Percentiles rank a stretch among this genome's conserved stretches.
Evolutionary conservation across 2,329 filamentous ascomycete genomes (phyloP).

Genomic region (Chlorencoelia australis): DNA sequence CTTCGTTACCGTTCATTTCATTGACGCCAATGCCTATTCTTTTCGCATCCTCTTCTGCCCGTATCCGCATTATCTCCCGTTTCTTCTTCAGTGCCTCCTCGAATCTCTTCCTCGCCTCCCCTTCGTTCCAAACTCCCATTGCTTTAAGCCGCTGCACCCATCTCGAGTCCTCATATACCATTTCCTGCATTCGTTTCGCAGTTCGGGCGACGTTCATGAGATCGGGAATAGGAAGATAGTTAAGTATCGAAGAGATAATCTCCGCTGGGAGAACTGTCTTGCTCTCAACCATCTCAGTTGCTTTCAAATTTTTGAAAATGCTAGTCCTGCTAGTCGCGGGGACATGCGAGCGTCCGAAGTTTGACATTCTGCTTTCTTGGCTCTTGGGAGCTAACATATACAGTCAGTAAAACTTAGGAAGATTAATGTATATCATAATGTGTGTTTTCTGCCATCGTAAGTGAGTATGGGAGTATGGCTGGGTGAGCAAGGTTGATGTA

Average conservation of each 20-base stretch:
- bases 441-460: no score
- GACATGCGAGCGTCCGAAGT: slow-evolving; percentile 29
- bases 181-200: slow-evolving; percentile 82
- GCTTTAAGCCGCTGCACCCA: slow-evolving; percentile 80
- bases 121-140: slow-evolving; percentile 90
- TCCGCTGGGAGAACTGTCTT: slow-evolving; percentile 80
- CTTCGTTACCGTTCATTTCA: slow-evolving; percentile 12
- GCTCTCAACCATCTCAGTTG: slow-evolving; percentile 68
- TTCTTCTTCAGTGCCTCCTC: slow-evolving; percentile 59
- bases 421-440: no score
- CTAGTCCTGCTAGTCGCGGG: slow-evolving; percentile 30
- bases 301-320: slow-evolving; percentile 68
- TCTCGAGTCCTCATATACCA: slow-evolving; percentile 96
- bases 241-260: slow-evolving; percentile 77
- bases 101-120: slow-evolving; percentile 69
- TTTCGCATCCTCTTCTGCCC: slow-evolving; percentile 27
- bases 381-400: no score
- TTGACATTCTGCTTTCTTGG: no score
- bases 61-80: slow-evolving; percentile 44
- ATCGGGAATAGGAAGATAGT: slow-evolving; percentile 78
- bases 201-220: slow-evolving; percentile 77
- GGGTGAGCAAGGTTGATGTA: no score
- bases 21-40: slow-evolving; percentile 24
- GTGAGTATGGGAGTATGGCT: no score
- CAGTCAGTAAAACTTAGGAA: no score